These are phyloP conservation scores for Monosporascus sp. DNA, from an alignment of 2,329 filamentous ascomycete genomes.

Conservation along the genomic window DNA sequence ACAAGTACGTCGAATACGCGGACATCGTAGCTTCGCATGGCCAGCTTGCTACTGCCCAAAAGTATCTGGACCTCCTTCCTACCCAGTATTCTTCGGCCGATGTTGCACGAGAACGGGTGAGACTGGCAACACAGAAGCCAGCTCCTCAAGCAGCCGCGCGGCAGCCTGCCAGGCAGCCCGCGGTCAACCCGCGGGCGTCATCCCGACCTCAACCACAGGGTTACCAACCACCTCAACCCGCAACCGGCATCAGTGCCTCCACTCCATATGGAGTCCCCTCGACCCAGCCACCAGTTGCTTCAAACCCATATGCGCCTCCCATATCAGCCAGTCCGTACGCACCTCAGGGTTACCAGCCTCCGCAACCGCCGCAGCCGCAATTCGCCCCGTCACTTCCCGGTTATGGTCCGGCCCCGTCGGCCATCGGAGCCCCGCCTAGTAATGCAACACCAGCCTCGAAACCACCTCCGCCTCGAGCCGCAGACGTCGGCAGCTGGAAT, in stretches of 20 bases:
- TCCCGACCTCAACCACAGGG: constrained; percentile 35
- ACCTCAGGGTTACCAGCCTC: constrained; percentile 52
- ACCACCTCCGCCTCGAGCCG: constrained; percentile 63
- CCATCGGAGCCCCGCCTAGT: constrained; percentile 53
- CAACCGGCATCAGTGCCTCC: constrained; percentile 18
- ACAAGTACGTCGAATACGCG: constrained; percentile 95
- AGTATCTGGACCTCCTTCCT: constrained; percentile 85
- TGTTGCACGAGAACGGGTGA: constrained; percentile 77
- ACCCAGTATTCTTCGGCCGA: constrained; percentile 80
- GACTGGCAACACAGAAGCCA: constrained; percentile 67
- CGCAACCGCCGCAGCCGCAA: constrained; percentile 28
- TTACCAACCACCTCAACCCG: constrained; percentile 44
- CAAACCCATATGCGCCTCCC: constrained; percentile 48
- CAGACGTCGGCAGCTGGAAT: constrained; percentile 82
- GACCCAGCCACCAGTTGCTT: constrained; percentile 16
- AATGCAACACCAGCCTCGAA: constrained; percentile 62
- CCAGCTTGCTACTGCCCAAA: constrained; percentile 78
- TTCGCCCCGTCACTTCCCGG: constrained; percentile 16
- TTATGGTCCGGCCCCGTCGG: constrained; percentile 32
- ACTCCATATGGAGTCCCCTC: constrained; percentile 31
- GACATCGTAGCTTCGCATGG: constrained; percentile 91
- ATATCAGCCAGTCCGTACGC: constrained; percentile 26
- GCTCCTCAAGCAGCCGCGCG: constrained; percentile 25
- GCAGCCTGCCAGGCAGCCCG: constrained; percentile 24
- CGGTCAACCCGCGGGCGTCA: constrained; percentile 17